Conservation (phyloP, 345 rosid genomes). For the Firmiana major region DNA sequence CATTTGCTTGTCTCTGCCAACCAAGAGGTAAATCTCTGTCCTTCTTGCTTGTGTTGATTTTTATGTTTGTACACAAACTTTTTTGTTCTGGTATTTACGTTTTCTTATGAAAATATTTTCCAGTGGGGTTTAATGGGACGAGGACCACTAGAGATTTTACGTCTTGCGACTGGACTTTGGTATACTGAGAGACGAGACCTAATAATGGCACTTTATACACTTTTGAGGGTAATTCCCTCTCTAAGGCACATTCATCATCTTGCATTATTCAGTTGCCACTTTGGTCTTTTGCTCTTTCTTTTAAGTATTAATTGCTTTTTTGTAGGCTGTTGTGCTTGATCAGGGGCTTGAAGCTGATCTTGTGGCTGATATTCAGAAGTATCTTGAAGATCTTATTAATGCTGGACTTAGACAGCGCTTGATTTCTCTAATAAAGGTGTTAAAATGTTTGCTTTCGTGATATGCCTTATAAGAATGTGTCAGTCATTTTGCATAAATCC, state of each 20-base stretch:
- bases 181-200: constrained; percentile 88
- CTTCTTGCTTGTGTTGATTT: constrained; percentile 17
- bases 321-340: constrained; percentile 90
- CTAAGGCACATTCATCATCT: neutral
- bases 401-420: constrained; percentile 76
- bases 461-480: neutral
- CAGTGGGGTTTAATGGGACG: constrained; percentile 92
- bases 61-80: neutral
- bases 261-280: neutral
- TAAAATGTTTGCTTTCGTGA: neutral
- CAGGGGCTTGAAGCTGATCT: constrained; percentile 72
- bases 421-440: constrained; percentile 78
- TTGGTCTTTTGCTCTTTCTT: neutral
- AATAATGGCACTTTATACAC: constrained; percentile 65
- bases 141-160: constrained; percentile 69
- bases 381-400: constrained; percentile 67
- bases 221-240: constrained; percentile 58
- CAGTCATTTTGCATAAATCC: neutral
- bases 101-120: neutral
- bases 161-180: constrained; percentile 94
- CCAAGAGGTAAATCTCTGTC: constrained; percentile 62
- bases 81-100: constrained; percentile 12
- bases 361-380: constrained; percentile 68
- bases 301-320: constrained; percentile 17
- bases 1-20: constrained; percentile 80